Base-by-base conservation (phyloP, 1,284 basidiomycete genomes). In the Ceratobasidium sp. region DNA sequence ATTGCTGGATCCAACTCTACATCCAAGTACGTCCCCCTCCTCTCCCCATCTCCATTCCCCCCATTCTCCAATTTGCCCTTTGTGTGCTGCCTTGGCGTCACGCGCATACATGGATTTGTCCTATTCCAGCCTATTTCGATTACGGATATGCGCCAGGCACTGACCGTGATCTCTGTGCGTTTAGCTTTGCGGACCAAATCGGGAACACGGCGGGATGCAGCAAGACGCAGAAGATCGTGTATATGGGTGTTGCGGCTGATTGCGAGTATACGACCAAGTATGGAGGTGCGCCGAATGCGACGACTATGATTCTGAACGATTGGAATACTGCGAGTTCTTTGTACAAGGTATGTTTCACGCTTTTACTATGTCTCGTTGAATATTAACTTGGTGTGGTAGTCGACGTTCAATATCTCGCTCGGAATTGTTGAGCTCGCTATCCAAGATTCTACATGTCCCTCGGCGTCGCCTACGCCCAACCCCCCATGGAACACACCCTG, bases 211-310 rank as follows among this genome's bases (percentile, higher is more conserved):
- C 81, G 1, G 94, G 95, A 11, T 97, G 95, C 80, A 92, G 94
- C 0, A 88, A 82, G 55, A 84, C 86, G 0, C 91, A 91, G 78
- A 87, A 88, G 82, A 86, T 95, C 72, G 89, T 95, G 26, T 93
- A 90, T 78, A 89, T 94, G 86, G 95, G 95, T 26, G 91, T 96
- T 52, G 95, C 95, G 0, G 90, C 94, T 1, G 95, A 98, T 80
- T 97, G 94, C 81, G 88, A 87, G 76, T 96, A 96, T 77, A 87
- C 89, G 1, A 77, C 82, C 21, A 83, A 84, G 55, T 91, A 93
- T 77, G 88, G 87, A 35, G 86, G 86, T 1, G 81, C 85, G 75
- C 83, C 87, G 43, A 89, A 88, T 73, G 93, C 94, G 0, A 89
- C 91, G 14, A 85, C 82, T 41, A 89, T 91, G 78, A 93, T 96